Base-by-base conservation (phyloP, 208 protist species). In the Herpetomonas samuelpessoai region DNA sequence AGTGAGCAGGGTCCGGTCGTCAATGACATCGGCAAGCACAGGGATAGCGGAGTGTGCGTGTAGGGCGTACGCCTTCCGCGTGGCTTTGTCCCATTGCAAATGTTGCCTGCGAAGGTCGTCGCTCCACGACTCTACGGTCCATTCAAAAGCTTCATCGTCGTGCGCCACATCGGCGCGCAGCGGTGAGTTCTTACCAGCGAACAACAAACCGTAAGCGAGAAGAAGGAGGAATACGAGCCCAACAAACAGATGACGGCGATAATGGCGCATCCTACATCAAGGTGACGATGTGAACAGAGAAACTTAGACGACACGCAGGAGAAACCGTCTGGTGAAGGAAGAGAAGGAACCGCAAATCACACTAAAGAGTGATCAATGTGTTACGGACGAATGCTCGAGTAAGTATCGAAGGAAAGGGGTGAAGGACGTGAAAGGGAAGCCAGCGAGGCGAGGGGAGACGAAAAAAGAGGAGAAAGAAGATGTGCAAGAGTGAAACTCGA, bases 1-100 rank as follows among this genome's bases (percentile, higher is more conserved):
- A 3, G 76, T 68, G 24, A 38, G 35, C n/a, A 62, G 49, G 3
- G 73, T 78, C 19, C 62, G 55, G n/a, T 57, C 48, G 51, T 77
- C 73, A 3, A 41, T 18, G 12, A 69, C 59, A 21, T 69, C 49
- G n/a, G 39, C 19, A n/a, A 75, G 50, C 39, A 39, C 39, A 46
- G 76, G 64, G 1, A 63, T 45, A 2, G 35, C 7, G 9, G 27
- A 54, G 38, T 63, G 45, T 9, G 24, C 2, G 7, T 39, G 24
- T 18, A 68, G 64, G 28, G 49, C 47, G 7, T 54, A 45, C 22
- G 55, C 47, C 22, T 57, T 45, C 44, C 54, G 47, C 21, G 59
- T 59, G 22, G 30, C 62, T n/a, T 56, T 25, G 27, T 30, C 0
- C 2, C 21, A 44, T 35, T 54, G 12, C 0, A 68, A 47, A 4